These are phyloP conservation scores for Holtermannia corniformis DNA, from an alignment of 768 basidiomycete species.

Conservation along the genomic window DNA sequence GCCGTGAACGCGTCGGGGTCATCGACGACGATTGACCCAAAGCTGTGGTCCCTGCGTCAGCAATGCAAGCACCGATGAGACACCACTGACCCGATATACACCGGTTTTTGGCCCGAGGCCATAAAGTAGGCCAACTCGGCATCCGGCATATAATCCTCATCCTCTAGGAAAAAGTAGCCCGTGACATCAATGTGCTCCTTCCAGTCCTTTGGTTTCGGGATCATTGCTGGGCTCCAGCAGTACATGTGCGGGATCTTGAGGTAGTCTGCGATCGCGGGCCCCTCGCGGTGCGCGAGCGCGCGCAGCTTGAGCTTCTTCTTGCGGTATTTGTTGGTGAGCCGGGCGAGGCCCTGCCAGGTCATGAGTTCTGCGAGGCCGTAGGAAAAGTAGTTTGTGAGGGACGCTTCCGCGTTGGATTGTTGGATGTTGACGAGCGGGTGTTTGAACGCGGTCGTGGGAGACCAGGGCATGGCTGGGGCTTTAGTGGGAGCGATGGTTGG, in stretches of 20 bases:
- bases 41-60: conserved; percentile 39
- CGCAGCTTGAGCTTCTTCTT: conserved; percentile 45
- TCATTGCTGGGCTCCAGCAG: conserved; percentile 53
- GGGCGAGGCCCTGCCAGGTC: conserved; percentile 46
- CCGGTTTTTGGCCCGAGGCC: conserved; percentile 47
- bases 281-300: conserved; percentile 46
- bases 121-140: conserved; percentile 49
- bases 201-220: conserved; percentile 58
- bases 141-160: conserved; percentile 48
- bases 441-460: conserved; percentile 48
- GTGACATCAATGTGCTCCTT: conserved; percentile 56
- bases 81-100: conserved; percentile 51
- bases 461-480: conserved; percentile 56
- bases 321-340: conserved; percentile 52
- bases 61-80: not conserved
- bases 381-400: conserved; percentile 51
- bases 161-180: conserved; percentile 57
- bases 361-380: conserved; percentile 48
- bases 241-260: conserved; percentile 57
- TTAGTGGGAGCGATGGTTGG: no score
- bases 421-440: conserved; percentile 56
- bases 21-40: conserved; percentile 56
- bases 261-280: conserved; percentile 49
- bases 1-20: conserved; percentile 46
- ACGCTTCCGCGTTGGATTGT: conserved; percentile 47